These are phyloP conservation scores for Penicillium olsonii DNA, from an alignment of 2,329 filamentous ascomycete species.

Conservation along the genomic window DNA sequence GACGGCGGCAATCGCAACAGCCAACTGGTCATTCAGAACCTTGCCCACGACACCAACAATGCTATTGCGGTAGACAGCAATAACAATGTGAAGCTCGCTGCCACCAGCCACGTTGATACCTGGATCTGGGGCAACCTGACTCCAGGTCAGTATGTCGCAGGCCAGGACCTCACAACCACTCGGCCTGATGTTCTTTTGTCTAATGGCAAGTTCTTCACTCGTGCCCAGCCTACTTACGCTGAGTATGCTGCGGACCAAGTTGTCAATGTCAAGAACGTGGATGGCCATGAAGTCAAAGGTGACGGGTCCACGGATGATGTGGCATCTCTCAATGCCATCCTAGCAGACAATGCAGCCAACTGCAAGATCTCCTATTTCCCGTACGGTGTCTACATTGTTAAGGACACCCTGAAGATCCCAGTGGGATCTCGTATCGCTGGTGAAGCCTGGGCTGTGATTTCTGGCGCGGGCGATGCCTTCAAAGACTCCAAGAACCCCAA, in stretches of 20 bases:
- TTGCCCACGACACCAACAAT: constrained; percentile 13
- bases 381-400: constrained; percentile 55
- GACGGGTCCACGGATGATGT: constrained; percentile 46
- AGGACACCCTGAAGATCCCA: constrained; percentile 50
- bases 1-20: constrained; percentile 23
- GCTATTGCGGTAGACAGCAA: constrained; percentile 28
- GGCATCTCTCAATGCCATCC: constrained; percentile 36
- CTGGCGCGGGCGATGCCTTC: constrained; percentile 52
- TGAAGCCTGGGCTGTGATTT: constrained; percentile 53
- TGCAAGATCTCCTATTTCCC: constrained; percentile 59
- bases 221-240: constrained; percentile 46
- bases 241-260: constrained; percentile 45
- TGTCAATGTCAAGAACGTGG: constrained; percentile 50
- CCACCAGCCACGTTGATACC: constrained; percentile 18
- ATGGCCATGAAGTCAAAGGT: constrained; percentile 42
- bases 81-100: constrained; percentile 17
- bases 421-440: constrained; percentile 55
- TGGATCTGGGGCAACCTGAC: constrained; percentile 33
- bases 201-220: constrained; percentile 43
- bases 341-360: constrained; percentile 33
- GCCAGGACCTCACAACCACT: constrained; percentile 29
- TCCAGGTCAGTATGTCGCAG: constrained; percentile 28
- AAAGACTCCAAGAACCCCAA: constrained; percentile 44
- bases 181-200: constrained; percentile 33
- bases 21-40: constrained; percentile 22